Evolutionary conservation across 2,329 filamentous ascomycete genomes (phyloP), one percentile per base, ranked within the genome.

Genomic region (Calonectria hongkongensis): DNA sequence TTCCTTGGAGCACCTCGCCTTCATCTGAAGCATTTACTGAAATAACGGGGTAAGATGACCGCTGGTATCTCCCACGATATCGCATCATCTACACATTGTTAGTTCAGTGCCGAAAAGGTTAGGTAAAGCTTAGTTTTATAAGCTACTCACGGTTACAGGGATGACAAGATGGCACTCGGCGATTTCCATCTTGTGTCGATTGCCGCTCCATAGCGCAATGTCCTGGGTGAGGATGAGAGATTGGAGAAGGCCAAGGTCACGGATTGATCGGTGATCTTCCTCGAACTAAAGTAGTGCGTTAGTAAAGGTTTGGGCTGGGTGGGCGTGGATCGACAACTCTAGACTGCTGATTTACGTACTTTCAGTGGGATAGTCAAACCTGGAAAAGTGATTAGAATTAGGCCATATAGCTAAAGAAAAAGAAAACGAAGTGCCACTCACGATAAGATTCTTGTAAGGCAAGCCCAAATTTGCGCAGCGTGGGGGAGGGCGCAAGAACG

Each of bases 401-500:
- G 12, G 45, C 16, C 8, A 0, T 21, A 21, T 21, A 21, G 21
- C 21, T 21, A 21, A 21, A 21, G 21, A 21, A 27, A 12, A 66
- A 66, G 8, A 30, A 16, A 15, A 36, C 21, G 21, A 13, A 36
- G 33, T 28, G 28, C 21, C 18, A 82, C 79, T 79, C 79, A 81
- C 88, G 86, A 66, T 89, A 86, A 72, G 88, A 86, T 76, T 90
- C 88, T 76, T 89, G 87, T 5, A 90, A 79, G 13, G 88, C 88
- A 74, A 88, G 88, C 2, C 92, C 92, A 66, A 94, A 90, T 76
- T 90, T 92, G 30, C 90, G 87, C 45, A 93, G 84, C 0, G 91
- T 87, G 10, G 86, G 84, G 60, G 92, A 87, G 0, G 91, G 89
- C 2, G 90, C 90, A 54, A 89, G 83, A 0, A 89, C 87, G 7